phyloP scores from a whole-genome alignment of 164 flowering plant species.

The Malania oleifera region DNA sequence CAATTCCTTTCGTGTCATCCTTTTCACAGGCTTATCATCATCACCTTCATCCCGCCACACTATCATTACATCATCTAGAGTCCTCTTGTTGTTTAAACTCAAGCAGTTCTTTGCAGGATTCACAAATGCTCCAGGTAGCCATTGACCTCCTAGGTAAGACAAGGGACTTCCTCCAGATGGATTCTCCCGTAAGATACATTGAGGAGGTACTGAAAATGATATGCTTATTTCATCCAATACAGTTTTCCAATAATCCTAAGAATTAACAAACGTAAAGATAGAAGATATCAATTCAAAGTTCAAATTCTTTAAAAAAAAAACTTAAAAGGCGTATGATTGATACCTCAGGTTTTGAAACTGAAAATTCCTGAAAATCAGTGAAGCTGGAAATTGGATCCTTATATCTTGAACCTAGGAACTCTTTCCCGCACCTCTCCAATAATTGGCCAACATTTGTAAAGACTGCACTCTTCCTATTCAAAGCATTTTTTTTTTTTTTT shows the following conservation, averaged over 20 bases:
- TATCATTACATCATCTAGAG: slow-evolving; percentile 41
- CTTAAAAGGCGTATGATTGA: background rate
- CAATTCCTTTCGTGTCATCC: slow-evolving; percentile 61
- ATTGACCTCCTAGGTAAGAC: slow-evolving; percentile 73
- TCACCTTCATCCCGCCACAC: slow-evolving; percentile 86
- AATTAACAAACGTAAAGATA: slow-evolving; percentile 11
- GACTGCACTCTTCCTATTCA: slow-evolving; percentile 47
- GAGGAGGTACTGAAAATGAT: slow-evolving; percentile 66
- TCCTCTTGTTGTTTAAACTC: slow-evolving; percentile 43
- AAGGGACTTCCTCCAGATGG: slow-evolving; percentile 21
- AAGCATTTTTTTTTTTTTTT: no score
- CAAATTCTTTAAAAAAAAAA: background rate
- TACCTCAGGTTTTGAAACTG: slow-evolving; percentile 84
- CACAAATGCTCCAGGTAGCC: slow-evolving; percentile 78
- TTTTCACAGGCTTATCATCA: slow-evolving; percentile 49
- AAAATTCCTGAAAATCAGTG: slow-evolving; percentile 76
- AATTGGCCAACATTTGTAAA: slow-evolving; percentile 68
- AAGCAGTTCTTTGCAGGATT: slow-evolving; percentile 82
- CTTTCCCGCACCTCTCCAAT: slow-evolving; percentile 59
- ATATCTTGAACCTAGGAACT: slow-evolving; percentile 59
- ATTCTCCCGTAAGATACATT: slow-evolving; percentile 51
- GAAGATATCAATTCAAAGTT: background rate
- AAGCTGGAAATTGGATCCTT: slow-evolving; percentile 81
- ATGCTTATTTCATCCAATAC: slow-evolving; percentile 60
- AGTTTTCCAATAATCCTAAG: slow-evolving; percentile 72